These are phyloP conservation scores for Neopestalotiopsis rosae DNA, from an alignment of 2,329 filamentous ascomycete genomes.

Conservation along the genomic window DNA sequence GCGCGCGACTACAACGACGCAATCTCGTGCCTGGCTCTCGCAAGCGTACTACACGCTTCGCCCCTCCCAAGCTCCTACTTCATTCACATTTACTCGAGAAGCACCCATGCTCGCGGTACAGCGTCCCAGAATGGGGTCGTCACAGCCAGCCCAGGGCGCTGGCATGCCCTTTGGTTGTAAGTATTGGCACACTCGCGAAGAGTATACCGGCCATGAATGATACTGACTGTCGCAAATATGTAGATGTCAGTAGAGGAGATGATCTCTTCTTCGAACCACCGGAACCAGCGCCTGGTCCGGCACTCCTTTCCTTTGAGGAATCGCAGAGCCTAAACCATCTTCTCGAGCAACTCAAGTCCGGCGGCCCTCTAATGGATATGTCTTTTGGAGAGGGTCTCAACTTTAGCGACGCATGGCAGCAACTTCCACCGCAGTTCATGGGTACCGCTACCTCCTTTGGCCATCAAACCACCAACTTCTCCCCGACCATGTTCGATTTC, in stretches of 20 bases:
- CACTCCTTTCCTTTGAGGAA: slow-evolving; percentile 68
- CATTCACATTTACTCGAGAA: slow-evolving; percentile 23
- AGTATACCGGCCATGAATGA: not conserved
- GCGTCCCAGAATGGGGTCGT: slow-evolving; percentile 64
- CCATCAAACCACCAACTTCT: slow-evolving; percentile 47
- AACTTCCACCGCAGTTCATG: slow-evolving; percentile 69
- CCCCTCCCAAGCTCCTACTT: not conserved
- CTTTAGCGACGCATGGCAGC: slow-evolving; percentile 58
- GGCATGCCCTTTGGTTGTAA: slow-evolving; percentile 70
- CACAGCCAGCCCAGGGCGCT: slow-evolving; percentile 59
- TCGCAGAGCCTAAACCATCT: slow-evolving; percentile 63
- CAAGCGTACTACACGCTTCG: slow-evolving; percentile 5
- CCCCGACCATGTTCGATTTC: slow-evolving; percentile 33
- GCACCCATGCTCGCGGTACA: slow-evolving; percentile 64
- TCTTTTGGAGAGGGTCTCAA: slow-evolving; percentile 58
- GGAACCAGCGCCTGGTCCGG: slow-evolving; percentile 67
- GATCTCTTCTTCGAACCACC: slow-evolving; percentile 55
- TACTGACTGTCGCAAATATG: not conserved
- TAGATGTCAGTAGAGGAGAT: slow-evolving; percentile 21
- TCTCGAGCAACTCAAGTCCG: slow-evolving; percentile 58
- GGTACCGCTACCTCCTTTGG: slow-evolving; percentile 69
- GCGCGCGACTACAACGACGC: slow-evolving; percentile 4
- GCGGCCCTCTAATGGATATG: slow-evolving; percentile 52
- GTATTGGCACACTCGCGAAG: slow-evolving; percentile 30
- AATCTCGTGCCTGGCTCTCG: slow-evolving; percentile 1